Conservation (phyloP, 306 rosid species). For the Malus asiatica region DNA sequence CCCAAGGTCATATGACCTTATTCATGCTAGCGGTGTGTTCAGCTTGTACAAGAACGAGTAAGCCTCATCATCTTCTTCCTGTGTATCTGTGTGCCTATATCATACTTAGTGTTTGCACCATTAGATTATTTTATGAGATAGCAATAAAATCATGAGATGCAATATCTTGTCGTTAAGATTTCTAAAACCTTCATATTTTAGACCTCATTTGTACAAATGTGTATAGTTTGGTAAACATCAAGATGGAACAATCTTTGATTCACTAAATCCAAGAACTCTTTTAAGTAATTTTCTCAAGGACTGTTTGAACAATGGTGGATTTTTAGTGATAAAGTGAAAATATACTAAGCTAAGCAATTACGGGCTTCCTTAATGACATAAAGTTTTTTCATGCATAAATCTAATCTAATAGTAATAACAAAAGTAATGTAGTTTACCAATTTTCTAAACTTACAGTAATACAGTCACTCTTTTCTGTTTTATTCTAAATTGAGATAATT, state of each 20-base stretch:
- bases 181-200: neutral
- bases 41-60: constrained; percentile 69
- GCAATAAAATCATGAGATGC: neutral
- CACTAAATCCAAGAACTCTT: neutral
- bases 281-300: neutral
- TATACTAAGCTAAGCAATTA: neutral
- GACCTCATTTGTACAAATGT: neutral
- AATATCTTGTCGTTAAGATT: neutral
- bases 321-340: neutral
- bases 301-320: neutral
- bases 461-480: neutral
- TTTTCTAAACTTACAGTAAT: neutral
- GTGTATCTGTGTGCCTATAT: neutral
- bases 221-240: neutral
- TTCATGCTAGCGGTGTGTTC: constrained; percentile 76
- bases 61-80: constrained; percentile 31
- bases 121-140: neutral
- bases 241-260: neutral
- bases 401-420: neutral
- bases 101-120: neutral
- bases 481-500: too few species aligned
- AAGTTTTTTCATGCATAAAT: neutral
- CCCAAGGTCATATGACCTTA: constrained; percentile 92
- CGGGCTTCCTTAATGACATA: neutral
- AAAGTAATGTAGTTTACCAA: neutral